Base-by-base conservation (phyloP, 108 stramenopile genomes). In the Cyclotella sp. region DNA sequence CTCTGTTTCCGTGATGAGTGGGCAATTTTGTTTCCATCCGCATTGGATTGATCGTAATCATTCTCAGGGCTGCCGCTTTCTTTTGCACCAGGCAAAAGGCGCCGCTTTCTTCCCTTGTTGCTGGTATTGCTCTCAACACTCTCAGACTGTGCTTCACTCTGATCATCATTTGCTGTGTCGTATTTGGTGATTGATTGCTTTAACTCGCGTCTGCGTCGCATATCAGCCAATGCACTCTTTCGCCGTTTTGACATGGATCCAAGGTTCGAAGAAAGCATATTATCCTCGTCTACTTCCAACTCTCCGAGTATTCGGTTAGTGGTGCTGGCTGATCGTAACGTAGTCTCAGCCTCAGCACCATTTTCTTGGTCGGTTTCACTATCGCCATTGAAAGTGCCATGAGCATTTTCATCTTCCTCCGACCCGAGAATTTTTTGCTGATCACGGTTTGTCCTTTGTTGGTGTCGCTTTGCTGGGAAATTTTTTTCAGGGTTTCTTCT, bases 171-270 rank as follows among this genome's bases (percentile, higher is more conserved):
- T 3, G 5, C 1, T 39, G 22, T 52, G 16, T 67, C 22, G 42
- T 28, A 34, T 13, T 72, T 40, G 11, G 65, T 63, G 45, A 65
- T 45, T 16, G 64, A 81, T 51, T 40, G 63, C 4, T 63, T 39
- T 30, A 34, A 45, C 49, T 65, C 61, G 22, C 80, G 67, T 7
- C 69, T 73, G 18, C 80, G 73, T 52, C 74, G 73, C 64, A 81
- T 81, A 53, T 81, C 80, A 22, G 70, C 74, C 63, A 81, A 69
- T 53, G 80, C 80, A 29, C 57, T 57, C 45, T 29, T 70, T 42
- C 74, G 68, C 7, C 73, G 63, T 54, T 63, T 51, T 21, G 61
- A 18, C 54, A 58, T 21, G 0, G 49, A 18, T 66, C 53, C 39
- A 18, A 16, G 16, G 30, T 70, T 68, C 3, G 79, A 81, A 12